Base-by-base conservation (phyloP, 257 asterid genomes). In the Penstemon barbatus region DNA sequence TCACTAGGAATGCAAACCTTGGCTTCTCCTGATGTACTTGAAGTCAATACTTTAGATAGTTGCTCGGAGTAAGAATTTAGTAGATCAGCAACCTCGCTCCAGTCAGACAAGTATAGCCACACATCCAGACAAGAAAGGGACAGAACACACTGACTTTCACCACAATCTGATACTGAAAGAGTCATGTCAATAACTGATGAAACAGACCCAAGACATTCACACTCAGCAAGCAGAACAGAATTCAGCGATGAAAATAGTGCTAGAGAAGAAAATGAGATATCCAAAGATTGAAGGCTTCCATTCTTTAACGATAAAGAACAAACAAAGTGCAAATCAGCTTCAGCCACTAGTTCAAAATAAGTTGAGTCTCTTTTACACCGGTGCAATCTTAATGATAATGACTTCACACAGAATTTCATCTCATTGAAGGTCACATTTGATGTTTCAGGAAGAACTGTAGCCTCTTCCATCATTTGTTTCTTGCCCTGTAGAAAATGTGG, bases 51-150 rank as follows among this genome's bases (percentile, higher is more conserved):
- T 61, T 52, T 62, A n/a, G 81, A 70, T 50, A 80, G 69, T 69
- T 80, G 82, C 49, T 63, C 55, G 42, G 72, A 59, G 77, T 72
- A 82, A 15, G 76, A 71, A 58, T 69, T 74, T 53, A 90, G 77
- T 40, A 85, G 65, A 64, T 76, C 70, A 43, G 85, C 76, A 68
- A 93, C 74, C 77, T 80, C 86, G 75, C 61, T 70, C 99, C 99
- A 93, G 74, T 93, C 99, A 75, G 63, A 75, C 65, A 82, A 71
- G 83, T 90, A 83, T 64, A 88, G 77, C 99, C 99, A 90, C 65
- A 88, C 54, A 80, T 85, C 82, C 73, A 88, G 67, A 74, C 72
- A 80, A 71, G 95, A 84, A 66, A 87, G 75, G 54, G 86, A 84
- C 71, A 86, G 66, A 75, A 61, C 78, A 63, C 84, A 69, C 56